These are phyloP conservation scores for Lolium rigidum DNA, from an alignment of 176 grass and related monocot species.

Conservation along the genomic window DNA sequence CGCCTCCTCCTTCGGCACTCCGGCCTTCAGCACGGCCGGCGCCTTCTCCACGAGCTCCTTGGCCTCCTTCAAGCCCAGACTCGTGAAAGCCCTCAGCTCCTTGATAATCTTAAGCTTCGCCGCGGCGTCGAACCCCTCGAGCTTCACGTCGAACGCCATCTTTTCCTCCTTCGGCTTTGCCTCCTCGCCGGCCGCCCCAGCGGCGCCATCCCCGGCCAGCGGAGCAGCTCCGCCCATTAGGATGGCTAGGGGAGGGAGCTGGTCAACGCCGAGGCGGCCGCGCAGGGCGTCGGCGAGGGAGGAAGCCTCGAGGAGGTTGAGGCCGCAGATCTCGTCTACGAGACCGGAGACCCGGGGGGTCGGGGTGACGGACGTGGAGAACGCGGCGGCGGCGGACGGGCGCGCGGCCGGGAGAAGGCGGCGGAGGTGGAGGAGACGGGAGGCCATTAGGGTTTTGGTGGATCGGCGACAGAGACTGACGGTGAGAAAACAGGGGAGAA, in stretches of 20 bases:
- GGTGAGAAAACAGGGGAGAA: not conserved
- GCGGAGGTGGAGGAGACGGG: conserved; percentile 55
- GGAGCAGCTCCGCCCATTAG: conserved; percentile 63
- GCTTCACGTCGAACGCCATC: conserved; percentile 88
- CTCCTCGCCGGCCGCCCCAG: conserved; percentile 40
- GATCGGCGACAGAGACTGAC: conserved; percentile 20
- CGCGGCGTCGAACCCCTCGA: conserved; percentile 87
- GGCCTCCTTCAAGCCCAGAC: conserved; percentile 85
- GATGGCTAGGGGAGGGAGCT: conserved; percentile 75
- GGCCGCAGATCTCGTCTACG: conserved; percentile 77
- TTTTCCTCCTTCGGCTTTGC: conserved; percentile 86
- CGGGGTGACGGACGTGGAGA: conserved; percentile 51
- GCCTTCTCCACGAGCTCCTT: conserved; percentile 99
- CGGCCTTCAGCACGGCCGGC: conserved; percentile 76
- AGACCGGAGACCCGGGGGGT: conserved; percentile 69
- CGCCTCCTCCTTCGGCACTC: conserved; percentile 89
- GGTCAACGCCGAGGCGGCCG: conserved; percentile 76
- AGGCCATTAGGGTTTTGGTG: conserved; percentile 65
- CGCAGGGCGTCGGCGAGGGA: conserved; percentile 69
- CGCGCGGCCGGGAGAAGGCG: conserved; percentile 42
- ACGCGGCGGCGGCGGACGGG: conserved; percentile 8
- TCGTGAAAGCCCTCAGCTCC: conserved; percentile 84
- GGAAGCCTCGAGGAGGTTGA: conserved; percentile 80
- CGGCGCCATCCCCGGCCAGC: conserved; percentile 30
- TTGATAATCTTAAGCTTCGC: conserved; percentile 97